Conservation (phyloP, 768 basidiomycete species). For the Leccinum rimulosum region DNA sequence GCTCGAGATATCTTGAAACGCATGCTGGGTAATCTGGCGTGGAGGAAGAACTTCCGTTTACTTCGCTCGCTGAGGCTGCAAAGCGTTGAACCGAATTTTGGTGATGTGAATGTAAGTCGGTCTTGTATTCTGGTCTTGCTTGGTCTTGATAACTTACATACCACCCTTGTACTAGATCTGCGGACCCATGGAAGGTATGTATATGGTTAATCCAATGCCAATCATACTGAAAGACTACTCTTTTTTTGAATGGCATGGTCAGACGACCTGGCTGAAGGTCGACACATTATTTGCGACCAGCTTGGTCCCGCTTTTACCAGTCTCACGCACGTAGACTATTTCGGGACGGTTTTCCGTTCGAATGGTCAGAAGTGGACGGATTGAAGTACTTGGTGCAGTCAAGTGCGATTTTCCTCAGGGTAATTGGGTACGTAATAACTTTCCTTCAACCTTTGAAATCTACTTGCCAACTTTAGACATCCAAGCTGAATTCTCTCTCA, state of each 20-base stretch:
- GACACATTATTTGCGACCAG: not conserved
- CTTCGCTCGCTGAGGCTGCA: not conserved
- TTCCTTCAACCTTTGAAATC: too few species aligned
- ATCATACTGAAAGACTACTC: too few species aligned
- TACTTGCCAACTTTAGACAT: too few species aligned
- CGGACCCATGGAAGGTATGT: not conserved
- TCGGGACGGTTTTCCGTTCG: not conserved
- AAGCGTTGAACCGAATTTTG: too few species aligned
- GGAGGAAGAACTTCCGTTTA: not conserved
- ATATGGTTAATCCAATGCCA: too few species aligned
- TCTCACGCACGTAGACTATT: not conserved
- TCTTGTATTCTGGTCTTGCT: not conserved
- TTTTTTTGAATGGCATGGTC: not conserved
- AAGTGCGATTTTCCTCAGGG: too few species aligned
- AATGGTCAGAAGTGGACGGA: too few species aligned
- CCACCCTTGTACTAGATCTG: not conserved
- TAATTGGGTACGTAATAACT: too few species aligned
- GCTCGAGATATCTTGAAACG: not conserved
- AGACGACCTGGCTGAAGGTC: not conserved
- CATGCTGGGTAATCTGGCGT: not conserved
- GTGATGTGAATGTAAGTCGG: not conserved
- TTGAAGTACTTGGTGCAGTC: too few species aligned
- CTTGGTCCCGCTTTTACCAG: not conserved
- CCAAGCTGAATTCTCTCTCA: too few species aligned
- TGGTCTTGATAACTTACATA: too few species aligned